Evolutionary conservation across 176 grass and related monocot genomes (phyloP).

Genomic region (Rhynchospora pubera): DNA sequence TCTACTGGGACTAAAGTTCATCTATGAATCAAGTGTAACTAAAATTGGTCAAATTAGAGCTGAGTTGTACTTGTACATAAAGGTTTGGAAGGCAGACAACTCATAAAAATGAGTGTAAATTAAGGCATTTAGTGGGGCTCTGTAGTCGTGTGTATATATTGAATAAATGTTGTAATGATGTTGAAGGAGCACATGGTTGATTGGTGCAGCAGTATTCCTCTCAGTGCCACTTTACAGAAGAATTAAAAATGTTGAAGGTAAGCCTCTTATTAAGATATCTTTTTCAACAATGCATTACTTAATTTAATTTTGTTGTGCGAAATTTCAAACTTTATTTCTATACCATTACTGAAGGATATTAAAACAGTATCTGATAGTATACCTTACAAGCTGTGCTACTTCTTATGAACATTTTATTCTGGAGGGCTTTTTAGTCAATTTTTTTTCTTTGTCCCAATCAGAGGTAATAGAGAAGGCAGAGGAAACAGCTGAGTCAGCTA

Average conservation of each 20-base stretch:
- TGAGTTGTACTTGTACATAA: neutral
- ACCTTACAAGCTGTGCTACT: neutral
- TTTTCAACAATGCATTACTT: neutral
- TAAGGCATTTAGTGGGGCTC: neutral
- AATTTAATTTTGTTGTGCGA: neutral
- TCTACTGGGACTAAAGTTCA: no score
- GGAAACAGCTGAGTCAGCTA: neutral
- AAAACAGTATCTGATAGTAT: neutral
- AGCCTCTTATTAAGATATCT: neutral
- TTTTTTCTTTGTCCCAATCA: neutral
- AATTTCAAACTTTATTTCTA: neutral
- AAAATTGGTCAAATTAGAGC: neutral
- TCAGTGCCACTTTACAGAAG: conserved; percentile 5
- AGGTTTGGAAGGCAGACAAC: no score
- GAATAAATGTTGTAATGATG: no score
- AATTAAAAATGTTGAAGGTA: conserved; percentile 9
- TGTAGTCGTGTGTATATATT: neutral
- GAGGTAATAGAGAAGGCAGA: neutral
- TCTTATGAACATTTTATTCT: neutral
- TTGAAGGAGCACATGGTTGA: no score
- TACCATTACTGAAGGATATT: neutral
- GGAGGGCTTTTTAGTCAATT: neutral
- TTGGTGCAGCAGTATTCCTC: conserved; percentile 2
- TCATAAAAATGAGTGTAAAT: neutral
- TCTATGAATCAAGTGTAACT: no score